Percentiles rank a stretch among this genome's conserved stretches.
These are phyloP conservation scores for Serendipita vermifera DNA, from an alignment of 768 basidiomycete species.

Conservation along the genomic window DNA sequence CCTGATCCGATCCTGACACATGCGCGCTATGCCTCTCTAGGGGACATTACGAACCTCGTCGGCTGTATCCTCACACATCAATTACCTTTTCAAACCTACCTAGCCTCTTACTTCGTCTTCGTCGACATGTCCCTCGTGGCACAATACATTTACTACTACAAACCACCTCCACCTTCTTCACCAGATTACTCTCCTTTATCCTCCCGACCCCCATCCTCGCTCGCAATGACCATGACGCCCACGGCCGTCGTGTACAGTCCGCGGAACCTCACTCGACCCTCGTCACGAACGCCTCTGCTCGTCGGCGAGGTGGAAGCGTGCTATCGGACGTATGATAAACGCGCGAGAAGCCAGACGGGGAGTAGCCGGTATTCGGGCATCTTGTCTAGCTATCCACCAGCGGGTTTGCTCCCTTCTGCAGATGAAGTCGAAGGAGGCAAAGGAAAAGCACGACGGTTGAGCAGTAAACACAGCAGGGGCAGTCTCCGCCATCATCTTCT, in stretches of 20 bases:
- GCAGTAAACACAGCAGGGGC: not conserved
- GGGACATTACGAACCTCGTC: slow-evolving; percentile 85
- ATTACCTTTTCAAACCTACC: slow-evolving; percentile 89
- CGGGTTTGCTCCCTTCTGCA: not conserved
- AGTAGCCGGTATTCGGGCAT: slow-evolving; percentile 1
- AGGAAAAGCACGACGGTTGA: not conserved
- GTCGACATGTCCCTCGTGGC: slow-evolving; percentile 62
- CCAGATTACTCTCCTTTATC: slow-evolving; percentile 15
- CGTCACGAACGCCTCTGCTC: not conserved
- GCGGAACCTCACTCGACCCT: slow-evolving; percentile 27
- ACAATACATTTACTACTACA: slow-evolving; percentile 70
- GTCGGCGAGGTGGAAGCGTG: slow-evolving; percentile 8
- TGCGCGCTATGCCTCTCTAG: slow-evolving; percentile 27
- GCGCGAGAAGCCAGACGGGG: not conserved
- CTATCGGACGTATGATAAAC: not conserved
- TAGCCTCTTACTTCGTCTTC: slow-evolving; percentile 81
- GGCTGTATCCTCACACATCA: slow-evolving; percentile 88
- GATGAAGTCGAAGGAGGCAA: not conserved
- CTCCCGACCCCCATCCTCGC: slow-evolving; percentile 25
- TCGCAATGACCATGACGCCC: slow-evolving; percentile 28
- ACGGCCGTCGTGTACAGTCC: slow-evolving; percentile 31
- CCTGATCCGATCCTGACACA: not conserved
- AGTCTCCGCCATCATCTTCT: not conserved
- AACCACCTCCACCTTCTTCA: slow-evolving; percentile 17
- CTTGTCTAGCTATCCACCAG: not conserved